Conservation (phyloP, 306 rosid genomes). For the Glycyrrhiza uralensis region DNA sequence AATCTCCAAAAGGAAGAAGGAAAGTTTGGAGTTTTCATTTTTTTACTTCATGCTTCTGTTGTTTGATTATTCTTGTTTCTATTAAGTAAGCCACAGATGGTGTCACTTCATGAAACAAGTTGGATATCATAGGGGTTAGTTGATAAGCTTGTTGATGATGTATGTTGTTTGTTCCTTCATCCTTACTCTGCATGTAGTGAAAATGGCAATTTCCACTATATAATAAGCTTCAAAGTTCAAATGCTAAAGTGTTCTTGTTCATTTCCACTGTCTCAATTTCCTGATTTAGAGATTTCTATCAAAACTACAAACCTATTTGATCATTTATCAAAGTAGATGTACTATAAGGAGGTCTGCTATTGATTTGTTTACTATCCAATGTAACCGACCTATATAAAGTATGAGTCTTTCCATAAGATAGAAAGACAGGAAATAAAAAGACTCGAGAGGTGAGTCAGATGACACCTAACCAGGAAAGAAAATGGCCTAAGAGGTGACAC, state of each 20-base stretch:
- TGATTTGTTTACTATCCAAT: too few species aligned
- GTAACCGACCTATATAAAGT: too few species aligned
- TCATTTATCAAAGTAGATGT: neutral
- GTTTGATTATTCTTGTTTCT: constrained; percentile 16
- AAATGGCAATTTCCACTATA: neutral
- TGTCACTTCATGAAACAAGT: constrained; percentile 14
- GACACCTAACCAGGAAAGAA: too few species aligned
- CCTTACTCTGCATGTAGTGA: neutral
- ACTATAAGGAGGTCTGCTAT: neutral
- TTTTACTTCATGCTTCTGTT: neutral
- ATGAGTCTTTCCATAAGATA: too few species aligned
- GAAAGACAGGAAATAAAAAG: too few species aligned
- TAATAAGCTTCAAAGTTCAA: neutral
- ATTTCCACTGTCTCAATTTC: neutral
- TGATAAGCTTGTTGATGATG: constrained; percentile 4
- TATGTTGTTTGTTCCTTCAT: neutral
- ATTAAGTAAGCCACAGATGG: neutral
- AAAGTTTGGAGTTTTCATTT: neutral
- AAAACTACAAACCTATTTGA: neutral
- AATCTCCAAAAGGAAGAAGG: neutral
- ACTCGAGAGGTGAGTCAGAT: too few species aligned
- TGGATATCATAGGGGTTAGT: neutral
- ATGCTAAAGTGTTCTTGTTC: neutral
- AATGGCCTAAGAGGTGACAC: too few species aligned
- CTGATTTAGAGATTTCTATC: neutral